Base-by-base conservation (phyloP, 345 rosid genomes). In the Brassica incana region DNA sequence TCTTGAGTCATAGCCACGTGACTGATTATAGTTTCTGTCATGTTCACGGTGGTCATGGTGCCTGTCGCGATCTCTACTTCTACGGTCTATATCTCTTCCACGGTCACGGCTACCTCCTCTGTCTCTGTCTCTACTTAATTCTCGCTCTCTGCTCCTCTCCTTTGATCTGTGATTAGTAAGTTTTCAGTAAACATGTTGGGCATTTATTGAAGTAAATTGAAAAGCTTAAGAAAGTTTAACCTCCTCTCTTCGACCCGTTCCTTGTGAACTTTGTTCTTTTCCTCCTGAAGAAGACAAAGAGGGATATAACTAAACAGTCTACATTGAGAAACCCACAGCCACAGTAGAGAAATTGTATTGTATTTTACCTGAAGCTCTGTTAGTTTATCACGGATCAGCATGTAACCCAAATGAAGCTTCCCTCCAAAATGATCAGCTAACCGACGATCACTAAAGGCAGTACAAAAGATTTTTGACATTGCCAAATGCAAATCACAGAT, bases 381-480 rank as follows among this genome's bases (percentile, higher is more conserved):
- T 77, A 95, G 82, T 80, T 95, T 95, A 77, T 95, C 99, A 40
- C 97, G 97, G 75, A 95, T 93, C 85, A 91, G 97, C 91, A 93
- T 93, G 73, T 95, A 95, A 70, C 99, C 99, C 60, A 95, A 77
- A 83, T 95, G 99, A 75, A 95, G 98, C 87, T 95, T 95, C 81
- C 99, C 99, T 80, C 99, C 98, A 85, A 95, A 90, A 89, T 93
- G 99, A 87, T 95, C 99, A 12, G 99, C 99, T 84, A 95, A 85
- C 35, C 98, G 95, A 61, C 97, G 97, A 66, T 93, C 99, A 86
- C 99, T 93, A 96, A 86, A 87, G 87, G 77, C 29, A 82, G 78
- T 68, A 76, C 83, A 43, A 76, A 82, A 74, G 50, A 35, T 77
- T 73, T 76, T 80, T 69, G 78, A 80, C 76, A 74, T 74, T 77